Conservation (phyloP, 129 eudicot species). For the Flaveria linearis region DNA sequence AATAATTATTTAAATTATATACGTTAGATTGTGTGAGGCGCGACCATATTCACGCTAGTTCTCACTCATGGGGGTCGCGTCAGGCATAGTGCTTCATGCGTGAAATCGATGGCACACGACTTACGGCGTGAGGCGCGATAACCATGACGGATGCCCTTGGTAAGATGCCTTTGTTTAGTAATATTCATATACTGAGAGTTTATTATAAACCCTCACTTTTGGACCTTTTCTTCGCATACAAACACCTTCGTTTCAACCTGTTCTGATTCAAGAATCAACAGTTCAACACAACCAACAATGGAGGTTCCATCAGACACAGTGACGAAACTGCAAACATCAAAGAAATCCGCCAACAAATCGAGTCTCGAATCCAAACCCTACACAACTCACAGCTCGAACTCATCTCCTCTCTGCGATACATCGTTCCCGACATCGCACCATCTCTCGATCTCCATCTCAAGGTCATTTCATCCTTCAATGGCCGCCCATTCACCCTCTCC, state of each 20-base stretch:
- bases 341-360: conserved; percentile 62
- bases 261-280: neutral
- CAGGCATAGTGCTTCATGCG: no score
- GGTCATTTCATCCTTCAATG: conserved; percentile 64
- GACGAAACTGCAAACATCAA: conserved; percentile 50
- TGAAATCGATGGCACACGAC: no score
- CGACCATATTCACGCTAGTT: no score
- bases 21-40: no score
- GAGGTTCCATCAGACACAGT: conserved; percentile 47
- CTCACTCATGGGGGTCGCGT: no score
- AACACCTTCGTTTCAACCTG: neutral
- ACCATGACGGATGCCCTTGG: no score
- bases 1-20: no score
- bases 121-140: no score
- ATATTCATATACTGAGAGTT: no score
- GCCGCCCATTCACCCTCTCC: conserved; percentile 68
- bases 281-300: conserved; percentile 30
- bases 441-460: conserved; percentile 78
- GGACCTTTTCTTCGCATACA: neutral
- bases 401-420: conserved; percentile 69
- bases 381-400: conserved; percentile 69
- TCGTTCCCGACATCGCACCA: conserved; percentile 72
- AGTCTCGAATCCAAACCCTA: conserved; percentile 59
- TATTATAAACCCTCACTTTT: neutral
- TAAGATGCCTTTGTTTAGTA: no score